Evolutionary conservation across 805 yeast genomes (phyloP), one percentile per base, ranked within the genome.

Genomic region (Clavispora fructus): DNA sequence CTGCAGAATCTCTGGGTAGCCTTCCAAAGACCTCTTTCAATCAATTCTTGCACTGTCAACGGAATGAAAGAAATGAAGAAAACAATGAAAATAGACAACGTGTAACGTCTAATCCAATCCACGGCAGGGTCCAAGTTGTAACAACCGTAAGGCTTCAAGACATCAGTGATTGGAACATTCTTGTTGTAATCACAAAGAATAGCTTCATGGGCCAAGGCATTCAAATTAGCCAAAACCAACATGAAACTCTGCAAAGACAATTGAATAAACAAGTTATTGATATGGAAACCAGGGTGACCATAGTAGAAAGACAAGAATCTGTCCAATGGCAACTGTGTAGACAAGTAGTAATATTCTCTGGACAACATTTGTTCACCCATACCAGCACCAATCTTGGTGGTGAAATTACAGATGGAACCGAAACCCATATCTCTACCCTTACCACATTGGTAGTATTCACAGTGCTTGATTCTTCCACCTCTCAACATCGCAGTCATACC

Each of bases 291-390:
- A 1, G 94, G 90, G 58, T 87, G 95, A 1, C 92, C 95, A 61
- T 84, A 87, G 64, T 82, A 87, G 63, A 87, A 86, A 0, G 92
- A 82, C 48, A 86, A 66, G 68, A 87, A 86, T 56, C 94, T 72
- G 59, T 87, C 94, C 50, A 86, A 67, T 2, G 92, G 89, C 32
- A 87, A 68, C 51, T 84, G 88, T 2, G 90, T 82, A 1, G 91
- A 86, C 51, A 87, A 71, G 59, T 86, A 85, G 63, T 79, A 87
- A 64, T 86, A 86, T 61, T 87, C 95, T 56, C 95, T 74, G 4
- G 92, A 85, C 46, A 87, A 72, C 79, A 85, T 81, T 60, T 87
- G 95, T 59, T 87, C 95, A 41, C 94, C 92, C 95, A 87, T 87
- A 48, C 94, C 95, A 45, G 94, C 88, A 40, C 95, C 95, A 63